Evolutionary conservation across 805 yeast species (phyloP), one percentile per base, ranked within the genome.

Genomic region (Millerozyma acaciae): DNA sequence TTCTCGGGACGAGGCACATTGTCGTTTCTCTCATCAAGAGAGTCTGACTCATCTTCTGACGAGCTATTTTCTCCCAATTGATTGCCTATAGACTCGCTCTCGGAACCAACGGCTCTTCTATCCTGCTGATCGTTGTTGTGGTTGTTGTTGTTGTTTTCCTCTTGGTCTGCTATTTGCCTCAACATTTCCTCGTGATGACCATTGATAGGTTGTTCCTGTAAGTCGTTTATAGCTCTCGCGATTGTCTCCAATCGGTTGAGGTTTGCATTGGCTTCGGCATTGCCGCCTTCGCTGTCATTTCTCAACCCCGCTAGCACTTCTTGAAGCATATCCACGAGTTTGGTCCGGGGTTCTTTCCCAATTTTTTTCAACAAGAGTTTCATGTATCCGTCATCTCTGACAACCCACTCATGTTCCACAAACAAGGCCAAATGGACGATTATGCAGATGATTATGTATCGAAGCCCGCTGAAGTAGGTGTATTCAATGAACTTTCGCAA

Each of bases 331-430:
- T 63, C 67, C 18, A 56, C 53, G 39, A 66, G 54, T 36, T 58
- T 63, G 9, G 69, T 57, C 31, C 65, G 55, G 25, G 73, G 70
- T 40, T 70, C 76, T 30, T 62, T 69, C 2, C 93, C 93, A 28
- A 84, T 73, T 38, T 70, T 73, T 41, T 67, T 75, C 33, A 69
- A 52, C 12, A 83, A 60, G 51, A 81, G 66, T 48, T 75, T 77
- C 18, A 63, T 55, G 51, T 80, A 81, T 0, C 86, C 87, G 30
- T 78, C 77, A 51, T 84, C 94, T 34, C 78, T 62, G 1, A 76
- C 74, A 10, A 83, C 81, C 76, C 83, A 78, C 44, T 82, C 88
- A 50, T 80, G 83, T 40, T 73, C 78, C 15, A 78, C 62, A 48
- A 75, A 73, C 5, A 77, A 37, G 4, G 76, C 70, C 12, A 74